Evolutionary conservation across 2,329 filamentous ascomycete species (phyloP), one percentile per base, ranked within the genome.

Genomic region (Celoporthe dispersa): DNA sequence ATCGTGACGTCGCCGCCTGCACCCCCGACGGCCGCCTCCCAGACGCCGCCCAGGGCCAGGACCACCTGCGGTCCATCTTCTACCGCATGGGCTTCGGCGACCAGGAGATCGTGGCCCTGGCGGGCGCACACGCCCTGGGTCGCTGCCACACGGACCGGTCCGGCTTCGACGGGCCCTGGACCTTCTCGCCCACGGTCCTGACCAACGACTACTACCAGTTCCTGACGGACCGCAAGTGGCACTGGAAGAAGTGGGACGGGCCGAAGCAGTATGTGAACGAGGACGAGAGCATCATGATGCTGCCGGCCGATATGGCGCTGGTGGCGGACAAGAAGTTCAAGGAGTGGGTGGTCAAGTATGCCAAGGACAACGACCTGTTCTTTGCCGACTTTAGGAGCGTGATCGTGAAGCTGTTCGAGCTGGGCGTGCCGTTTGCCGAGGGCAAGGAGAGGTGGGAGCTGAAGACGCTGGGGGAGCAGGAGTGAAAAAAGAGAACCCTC

Each of bases 71-170:
- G 77, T 88, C 89, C 83, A 95, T 98, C 85, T 99, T 98, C 83
- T 89, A 90, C 81, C 94, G 95, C 80, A 98, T 98, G 95, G 95
- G 95, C 75, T 98, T 98, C 87, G 92, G 96, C 81, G 95, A 99
- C 84, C 92, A 92, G 78, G 94, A 98, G 83, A 98, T 98, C 79
- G 95, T 98, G 61, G 96, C 95, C 39, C 88, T 98, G 67, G 86
- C 87, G 33, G 94, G 94, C 75, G 94, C 92, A 64, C 94, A 97
- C 84, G 92, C 93, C 67, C 88, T 97, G 51, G 94, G 94, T 73
- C 93, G 94, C 75, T 97, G 92, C 85, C 96, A 98, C 86, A 86
- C 90, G 11, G 92, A 96, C 82, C 93, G 95, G 79, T 94, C 90
- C 73, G 95, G 95, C 73, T 98, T 89, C 81, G 88, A 92, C 1